Evolutionary conservation across 2,329 filamentous ascomycete genomes (phyloP).

Genomic region (Pseudocercospora eumusae): DNA sequence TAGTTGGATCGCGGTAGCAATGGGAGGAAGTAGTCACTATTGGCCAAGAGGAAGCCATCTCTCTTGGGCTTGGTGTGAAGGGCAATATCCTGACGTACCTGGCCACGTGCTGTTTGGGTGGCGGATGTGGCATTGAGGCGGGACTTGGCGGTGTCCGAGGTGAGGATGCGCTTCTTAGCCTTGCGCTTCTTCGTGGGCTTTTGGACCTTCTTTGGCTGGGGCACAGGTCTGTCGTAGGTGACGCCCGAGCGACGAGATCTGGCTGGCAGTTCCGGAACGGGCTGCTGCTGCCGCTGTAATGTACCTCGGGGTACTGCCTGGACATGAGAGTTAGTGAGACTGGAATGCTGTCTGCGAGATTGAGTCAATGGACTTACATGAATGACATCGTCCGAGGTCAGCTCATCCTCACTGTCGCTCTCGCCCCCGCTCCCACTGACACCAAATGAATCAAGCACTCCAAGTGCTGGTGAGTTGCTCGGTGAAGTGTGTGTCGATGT

Average conservation of each 20-base stretch:
- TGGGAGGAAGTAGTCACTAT: constrained; percentile 51
- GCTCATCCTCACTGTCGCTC: constrained; percentile 31
- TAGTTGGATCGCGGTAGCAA: constrained; percentile 50
- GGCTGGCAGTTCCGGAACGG: constrained; percentile 26
- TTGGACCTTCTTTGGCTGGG: constrained; percentile 14
- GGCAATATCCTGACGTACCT: constrained; percentile 47
- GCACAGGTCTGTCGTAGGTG: constrained; percentile 28
- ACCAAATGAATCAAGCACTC: constrained; percentile 1
- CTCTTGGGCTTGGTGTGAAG: constrained; percentile 47
- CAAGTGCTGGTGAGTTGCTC: constrained; percentile 18
- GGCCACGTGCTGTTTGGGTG: constrained; percentile 43
- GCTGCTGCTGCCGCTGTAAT: background rate
- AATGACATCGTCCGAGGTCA: constrained; percentile 29
- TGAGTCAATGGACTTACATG: constrained; percentile 17
- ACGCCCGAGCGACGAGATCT: constrained; percentile 32
- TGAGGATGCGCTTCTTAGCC: constrained; percentile 19
- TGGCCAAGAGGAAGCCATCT: constrained; percentile 49
- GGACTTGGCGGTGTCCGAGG: constrained; percentile 21
- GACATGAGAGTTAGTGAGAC: background rate
- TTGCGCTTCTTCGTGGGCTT: constrained; percentile 19
- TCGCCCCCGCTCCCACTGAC: constrained; percentile 1
- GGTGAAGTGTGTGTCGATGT: constrained; percentile 22
- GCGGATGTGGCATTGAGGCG: constrained; percentile 9
- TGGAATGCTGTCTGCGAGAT: background rate
- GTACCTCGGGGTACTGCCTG: constrained; percentile 21